These are phyloP conservation scores for Hypholoma fasciculare DNA, from an alignment of 768 basidiomycete genomes.

Conservation along the genomic window DNA sequence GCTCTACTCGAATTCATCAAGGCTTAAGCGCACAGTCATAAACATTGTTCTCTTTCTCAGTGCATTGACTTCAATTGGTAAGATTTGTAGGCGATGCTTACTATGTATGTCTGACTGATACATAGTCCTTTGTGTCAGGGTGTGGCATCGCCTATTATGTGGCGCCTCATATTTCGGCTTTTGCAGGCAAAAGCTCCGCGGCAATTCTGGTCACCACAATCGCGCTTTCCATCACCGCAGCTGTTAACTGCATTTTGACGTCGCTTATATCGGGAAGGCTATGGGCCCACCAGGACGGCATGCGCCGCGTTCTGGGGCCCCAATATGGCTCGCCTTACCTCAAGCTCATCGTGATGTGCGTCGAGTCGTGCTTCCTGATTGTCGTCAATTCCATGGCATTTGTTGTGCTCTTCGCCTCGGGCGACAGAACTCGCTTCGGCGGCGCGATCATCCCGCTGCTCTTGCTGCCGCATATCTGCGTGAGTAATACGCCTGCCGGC, in stretches of 20 bases:
- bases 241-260: neutral
- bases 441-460: neutral
- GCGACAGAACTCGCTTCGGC: neutral
- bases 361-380: neutral
- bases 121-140: neutral
- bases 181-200: neutral
- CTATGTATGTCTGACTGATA: neutral
- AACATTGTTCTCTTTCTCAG: neutral
- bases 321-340: neutral
- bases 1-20: neutral
- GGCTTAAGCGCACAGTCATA: neutral
- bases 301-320: neutral
- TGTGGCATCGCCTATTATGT: neutral
- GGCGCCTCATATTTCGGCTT: neutral
- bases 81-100: neutral
- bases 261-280: neutral
- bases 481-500: neutral
- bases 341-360: neutral
- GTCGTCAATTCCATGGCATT: neutral
- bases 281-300: neutral
- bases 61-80: neutral
- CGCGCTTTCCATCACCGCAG: neutral
- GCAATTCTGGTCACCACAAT: neutral
- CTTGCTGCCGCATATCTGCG: slow-evolving; percentile 10
- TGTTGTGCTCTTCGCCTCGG: neutral